Conservation (phyloP, 208 protist genomes). For the Blastocrithidia nonstop region DNA sequence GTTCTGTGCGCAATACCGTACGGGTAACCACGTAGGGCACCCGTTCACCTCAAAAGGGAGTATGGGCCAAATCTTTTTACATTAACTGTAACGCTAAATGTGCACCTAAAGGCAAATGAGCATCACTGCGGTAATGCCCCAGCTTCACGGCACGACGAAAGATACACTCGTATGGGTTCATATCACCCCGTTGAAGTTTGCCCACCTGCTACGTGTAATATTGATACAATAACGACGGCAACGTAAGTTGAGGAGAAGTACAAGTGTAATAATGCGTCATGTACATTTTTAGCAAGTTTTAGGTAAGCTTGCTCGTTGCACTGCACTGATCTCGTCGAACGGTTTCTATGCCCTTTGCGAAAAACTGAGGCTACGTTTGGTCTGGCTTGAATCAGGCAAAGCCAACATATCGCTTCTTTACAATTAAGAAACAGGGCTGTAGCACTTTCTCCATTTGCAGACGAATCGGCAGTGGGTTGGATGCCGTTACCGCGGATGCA, state of each 20-base stretch:
- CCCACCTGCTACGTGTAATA: slow-evolving; percentile 19
- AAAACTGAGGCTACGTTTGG: slow-evolving; percentile 91
- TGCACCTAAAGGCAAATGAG: slow-evolving; percentile 34
- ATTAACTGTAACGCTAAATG: slow-evolving; percentile 42
- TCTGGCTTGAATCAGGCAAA: slow-evolving; percentile 92
- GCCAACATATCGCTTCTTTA: slow-evolving; percentile 99
- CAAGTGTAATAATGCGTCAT: too few relatives aligned
- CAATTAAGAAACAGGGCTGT: slow-evolving; percentile 98
- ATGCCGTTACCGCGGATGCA: slow-evolving; percentile 83
- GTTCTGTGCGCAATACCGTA: slow-evolving; percentile 12
- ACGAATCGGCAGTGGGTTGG: slow-evolving; percentile 91
- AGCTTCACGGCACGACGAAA: slow-evolving; percentile 71
- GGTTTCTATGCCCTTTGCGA: slow-evolving; percentile 97
- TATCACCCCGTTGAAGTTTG: slow-evolving; percentile 27
- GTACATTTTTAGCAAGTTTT: slow-evolving; percentile 28
- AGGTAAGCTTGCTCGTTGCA: slow-evolving; percentile 22
- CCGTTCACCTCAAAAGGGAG: slow-evolving; percentile 65
- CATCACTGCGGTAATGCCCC: slow-evolving; percentile 27
- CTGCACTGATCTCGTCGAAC: slow-evolving; percentile 98
- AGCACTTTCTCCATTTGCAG: slow-evolving; percentile 99
- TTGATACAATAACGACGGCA: slow-evolving; percentile 8
- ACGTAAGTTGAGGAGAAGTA: too few relatives aligned
- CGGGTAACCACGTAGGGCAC: slow-evolving; percentile 57
- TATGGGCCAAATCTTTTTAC: slow-evolving; percentile 28
- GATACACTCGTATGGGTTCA: slow-evolving; percentile 42